phyloP scores from a whole-genome alignment of 225 moss, liverwort and hornwort species.

The Pleurozium schreberi region DNA sequence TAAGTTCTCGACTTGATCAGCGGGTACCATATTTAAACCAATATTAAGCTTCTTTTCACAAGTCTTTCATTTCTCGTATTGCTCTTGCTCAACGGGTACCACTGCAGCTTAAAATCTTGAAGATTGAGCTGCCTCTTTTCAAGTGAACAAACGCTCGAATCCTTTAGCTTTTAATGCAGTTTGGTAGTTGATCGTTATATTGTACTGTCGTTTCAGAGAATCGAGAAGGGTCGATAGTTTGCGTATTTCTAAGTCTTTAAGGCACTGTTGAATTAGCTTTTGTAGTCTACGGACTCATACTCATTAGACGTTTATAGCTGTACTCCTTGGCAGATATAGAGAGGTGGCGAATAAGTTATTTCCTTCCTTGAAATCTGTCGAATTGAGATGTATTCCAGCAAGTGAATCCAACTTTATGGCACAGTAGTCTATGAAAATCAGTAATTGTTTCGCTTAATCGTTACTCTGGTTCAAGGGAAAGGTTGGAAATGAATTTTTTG shows the following conservation, averaged over 20 bases:
- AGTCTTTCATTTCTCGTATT: not conserved
- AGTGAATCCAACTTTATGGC: not conserved
- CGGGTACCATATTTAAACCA: constrained; percentile 36
- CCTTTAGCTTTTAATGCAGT: not conserved
- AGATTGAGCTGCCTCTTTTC: not conserved
- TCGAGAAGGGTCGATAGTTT: not conserved
- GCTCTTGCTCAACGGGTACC: not conserved
- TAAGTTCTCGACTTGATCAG: constrained; percentile 55
- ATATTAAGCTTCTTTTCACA: not conserved
- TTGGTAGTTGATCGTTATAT: not conserved
- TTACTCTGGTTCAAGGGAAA: not conserved
- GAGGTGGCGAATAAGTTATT: not conserved
- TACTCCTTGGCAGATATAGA: not conserved
- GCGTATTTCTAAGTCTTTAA: not conserved
- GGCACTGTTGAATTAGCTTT: not conserved
- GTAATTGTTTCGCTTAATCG: not conserved
- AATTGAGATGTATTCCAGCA: not conserved
- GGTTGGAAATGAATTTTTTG: not conserved
- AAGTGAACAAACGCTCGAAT: not conserved
- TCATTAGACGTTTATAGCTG: not conserved
- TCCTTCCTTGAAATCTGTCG: not conserved
- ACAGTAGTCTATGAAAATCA: not conserved
- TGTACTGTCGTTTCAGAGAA: not conserved
- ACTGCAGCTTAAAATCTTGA: not conserved
- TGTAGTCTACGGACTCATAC: not conserved